These are phyloP conservation scores for Sugiyamaella neomexicana DNA, from an alignment of 1,139 yeast species.

Conservation along the genomic window DNA sequence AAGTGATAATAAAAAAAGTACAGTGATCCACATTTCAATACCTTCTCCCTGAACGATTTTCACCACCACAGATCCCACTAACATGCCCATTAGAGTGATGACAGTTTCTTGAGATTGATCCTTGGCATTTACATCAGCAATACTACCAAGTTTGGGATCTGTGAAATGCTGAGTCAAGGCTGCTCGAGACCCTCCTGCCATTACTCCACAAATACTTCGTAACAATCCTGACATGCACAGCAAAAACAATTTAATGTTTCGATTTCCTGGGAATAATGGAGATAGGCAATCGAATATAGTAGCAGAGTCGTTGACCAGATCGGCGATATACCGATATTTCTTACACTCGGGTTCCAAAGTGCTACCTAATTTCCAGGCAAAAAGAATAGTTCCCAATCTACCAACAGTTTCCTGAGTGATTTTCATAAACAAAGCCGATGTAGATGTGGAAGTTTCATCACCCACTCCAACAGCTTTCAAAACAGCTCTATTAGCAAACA, in stretches of 20 bases:
- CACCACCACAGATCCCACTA: slow-evolving; percentile 41
- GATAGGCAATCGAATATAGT: slow-evolving; percentile 41
- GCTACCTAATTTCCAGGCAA: slow-evolving; percentile 43
- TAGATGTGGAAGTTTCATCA: slow-evolving; percentile 42
- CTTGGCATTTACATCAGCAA: slow-evolving; percentile 44
- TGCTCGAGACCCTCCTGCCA: slow-evolving; percentile 44
- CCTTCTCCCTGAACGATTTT: slow-evolving; percentile 39
- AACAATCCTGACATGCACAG: slow-evolving; percentile 41
- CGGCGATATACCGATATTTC: slow-evolving; percentile 42
- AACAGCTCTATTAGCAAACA: slow-evolving; percentile 43
- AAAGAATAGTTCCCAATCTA: slow-evolving; percentile 42
- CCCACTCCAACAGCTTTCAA: slow-evolving; percentile 44
- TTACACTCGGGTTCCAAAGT: slow-evolving; percentile 43
- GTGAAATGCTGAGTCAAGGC: slow-evolving; percentile 45
- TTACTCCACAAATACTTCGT: slow-evolving; percentile 42
- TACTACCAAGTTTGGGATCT: slow-evolving; percentile 38
- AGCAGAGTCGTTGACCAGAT: slow-evolving; percentile 42
- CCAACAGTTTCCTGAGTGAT: slow-evolving; percentile 43
- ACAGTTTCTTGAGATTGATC: slow-evolving; percentile 45
- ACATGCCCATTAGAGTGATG: slow-evolving; percentile 42
- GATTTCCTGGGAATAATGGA: slow-evolving; percentile 37
- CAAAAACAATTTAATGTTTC: slow-evolving; percentile 31
- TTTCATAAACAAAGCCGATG: slow-evolving; percentile 42
- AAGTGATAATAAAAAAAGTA: slow-evolving; percentile 33
- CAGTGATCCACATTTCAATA: slow-evolving; percentile 36